Conservation (phyloP, 257 asterid species). For the Gardenia jasminoides region DNA sequence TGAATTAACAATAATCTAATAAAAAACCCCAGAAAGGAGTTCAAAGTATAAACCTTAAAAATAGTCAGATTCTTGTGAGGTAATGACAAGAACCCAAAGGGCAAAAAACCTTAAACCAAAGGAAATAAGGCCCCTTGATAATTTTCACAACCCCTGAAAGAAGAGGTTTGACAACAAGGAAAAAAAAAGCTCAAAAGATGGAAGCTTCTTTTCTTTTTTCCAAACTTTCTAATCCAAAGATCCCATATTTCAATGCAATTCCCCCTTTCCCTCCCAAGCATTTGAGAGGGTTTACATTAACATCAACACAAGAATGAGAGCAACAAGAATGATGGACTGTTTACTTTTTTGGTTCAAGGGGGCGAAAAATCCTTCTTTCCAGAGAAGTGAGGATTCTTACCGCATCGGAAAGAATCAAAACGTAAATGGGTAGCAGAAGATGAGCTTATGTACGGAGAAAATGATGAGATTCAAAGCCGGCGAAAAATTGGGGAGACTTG, state of each 20-base stretch:
- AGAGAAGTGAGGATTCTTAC: slow-evolving; percentile 35
- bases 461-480: slow-evolving; percentile 22
- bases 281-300: background rate
- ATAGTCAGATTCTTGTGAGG: background rate
- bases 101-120: background rate
- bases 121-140: slow-evolving; percentile 19
- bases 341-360: slow-evolving; percentile 1
- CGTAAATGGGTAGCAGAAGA: slow-evolving; percentile 37
- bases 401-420: slow-evolving; percentile 40
- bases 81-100: background rate
- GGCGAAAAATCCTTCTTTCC: slow-evolving; percentile 3
- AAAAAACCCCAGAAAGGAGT: slow-evolving; percentile 20
- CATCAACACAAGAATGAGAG: slow-evolving; percentile 7
- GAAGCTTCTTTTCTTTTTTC: background rate
- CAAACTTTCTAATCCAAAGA: too few species aligned
- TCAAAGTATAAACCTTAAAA: background rate
- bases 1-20: slow-evolving; percentile 1
- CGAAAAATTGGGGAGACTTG: slow-evolving; percentile 31
- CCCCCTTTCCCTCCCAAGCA: background rate
- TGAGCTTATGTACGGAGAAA: slow-evolving; percentile 25
- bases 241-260: background rate
- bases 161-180: slow-evolving; percentile 6
- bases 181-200: background rate
- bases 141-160: slow-evolving; percentile 9
- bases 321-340: background rate